Evolutionary conservation across 202 grass and related monocot genomes (phyloP).

Genomic region (Saccharum hybrid): DNA sequence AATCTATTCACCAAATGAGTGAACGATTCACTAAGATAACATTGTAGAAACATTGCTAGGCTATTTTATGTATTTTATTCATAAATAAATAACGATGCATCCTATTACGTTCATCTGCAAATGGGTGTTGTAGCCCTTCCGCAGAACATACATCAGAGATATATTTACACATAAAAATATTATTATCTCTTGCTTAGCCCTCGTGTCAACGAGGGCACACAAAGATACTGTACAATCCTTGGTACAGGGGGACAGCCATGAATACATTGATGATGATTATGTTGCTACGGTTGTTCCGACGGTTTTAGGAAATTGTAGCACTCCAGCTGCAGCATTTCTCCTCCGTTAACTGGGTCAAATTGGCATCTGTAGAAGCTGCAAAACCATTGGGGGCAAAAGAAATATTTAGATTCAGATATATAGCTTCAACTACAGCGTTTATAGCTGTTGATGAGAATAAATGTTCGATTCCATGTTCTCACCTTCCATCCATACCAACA

Average conservation of each 20-base stretch:
- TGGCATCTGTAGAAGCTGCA: slow-evolving; percentile 94
- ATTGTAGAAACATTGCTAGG: background rate
- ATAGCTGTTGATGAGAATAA: background rate
- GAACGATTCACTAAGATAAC: no score
- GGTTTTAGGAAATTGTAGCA: slow-evolving; percentile 91
- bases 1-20: background rate
- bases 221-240: slow-evolving; percentile 56
- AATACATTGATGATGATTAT: background rate
- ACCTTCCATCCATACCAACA: slow-evolving; percentile 99
- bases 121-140: slow-evolving; percentile 33
- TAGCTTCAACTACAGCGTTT: accelerated
- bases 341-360: slow-evolving; percentile 72
- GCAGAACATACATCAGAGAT: slow-evolving; percentile 29
- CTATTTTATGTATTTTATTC: background rate
- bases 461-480: background rate
- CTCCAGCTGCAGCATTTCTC: slow-evolving; percentile 89
- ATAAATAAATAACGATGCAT: slow-evolving; percentile 18
- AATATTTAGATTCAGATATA: background rate
- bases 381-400: background rate
- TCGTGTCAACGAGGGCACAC: no score
- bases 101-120: slow-evolving; percentile 45
- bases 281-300: slow-evolving; percentile 45
- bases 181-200: slow-evolving; percentile 37
- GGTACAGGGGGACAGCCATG: slow-evolving; percentile 18
- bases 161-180: slow-evolving; percentile 61